phyloP scores from a whole-genome alignment of 2,329 filamentous ascomycete species.

The Scortechinia acanthostroma region DNA sequence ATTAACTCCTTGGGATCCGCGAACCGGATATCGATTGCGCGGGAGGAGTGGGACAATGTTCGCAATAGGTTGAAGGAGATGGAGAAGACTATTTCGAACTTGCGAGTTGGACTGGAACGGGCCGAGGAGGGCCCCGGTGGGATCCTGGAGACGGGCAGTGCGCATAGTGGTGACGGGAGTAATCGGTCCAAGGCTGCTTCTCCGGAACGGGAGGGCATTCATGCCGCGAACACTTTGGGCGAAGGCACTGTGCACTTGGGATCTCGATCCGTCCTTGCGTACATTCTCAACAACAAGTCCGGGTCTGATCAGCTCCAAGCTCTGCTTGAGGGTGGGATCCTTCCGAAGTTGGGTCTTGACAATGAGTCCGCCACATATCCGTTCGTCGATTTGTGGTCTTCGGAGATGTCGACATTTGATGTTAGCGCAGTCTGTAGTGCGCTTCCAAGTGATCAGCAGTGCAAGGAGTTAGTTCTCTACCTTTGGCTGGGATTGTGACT shows the following conservation, averaged over 20 bases:
- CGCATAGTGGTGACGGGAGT: conserved; percentile 14
- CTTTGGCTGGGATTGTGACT: neutral
- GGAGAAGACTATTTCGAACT: conserved; percentile 26
- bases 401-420: conserved; percentile 47
- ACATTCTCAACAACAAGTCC: conserved; percentile 45
- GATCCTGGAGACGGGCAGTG: conserved; percentile 16
- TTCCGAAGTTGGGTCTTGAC: conserved; percentile 55
- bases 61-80: conserved; percentile 28
- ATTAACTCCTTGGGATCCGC: conserved; percentile 5
- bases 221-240: conserved; percentile 49
- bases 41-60: conserved; percentile 31
- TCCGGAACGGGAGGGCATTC: conserved; percentile 43
- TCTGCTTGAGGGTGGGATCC: conserved; percentile 49
- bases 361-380: conserved; percentile 60
- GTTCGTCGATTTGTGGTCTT: conserved; percentile 59
- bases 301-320: conserved; percentile 37
- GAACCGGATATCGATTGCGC: conserved; percentile 23
- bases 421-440: conserved; percentile 49
- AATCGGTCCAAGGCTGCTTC: conserved; percentile 8
- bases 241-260: conserved; percentile 55
- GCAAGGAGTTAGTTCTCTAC: conserved; percentile 29
- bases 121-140: conserved; percentile 17
- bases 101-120: conserved; percentile 25
- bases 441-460: conserved; percentile 47
- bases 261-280: conserved; percentile 51